Evolutionary conservation across 805 yeast species (phyloP).

Genomic region (Alloascoidea africana): DNA sequence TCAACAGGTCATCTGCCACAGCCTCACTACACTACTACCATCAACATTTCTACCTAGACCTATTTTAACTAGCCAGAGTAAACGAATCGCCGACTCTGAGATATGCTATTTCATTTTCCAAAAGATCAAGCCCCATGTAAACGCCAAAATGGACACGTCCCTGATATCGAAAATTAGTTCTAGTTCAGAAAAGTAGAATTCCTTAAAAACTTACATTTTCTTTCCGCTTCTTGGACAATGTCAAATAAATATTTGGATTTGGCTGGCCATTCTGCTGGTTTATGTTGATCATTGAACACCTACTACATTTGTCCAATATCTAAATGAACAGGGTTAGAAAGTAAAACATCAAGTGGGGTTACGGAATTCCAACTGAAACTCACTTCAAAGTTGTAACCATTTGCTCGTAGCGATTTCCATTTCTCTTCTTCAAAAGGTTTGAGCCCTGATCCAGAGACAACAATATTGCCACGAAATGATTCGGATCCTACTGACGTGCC

Average conservation of each 20-base stretch:
- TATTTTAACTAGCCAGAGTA: too few relatives aligned
- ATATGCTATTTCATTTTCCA: background rate
- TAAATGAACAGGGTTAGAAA: conserved; percentile 3
- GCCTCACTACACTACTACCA: too few relatives aligned
- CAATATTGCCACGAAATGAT: conserved; percentile 24
- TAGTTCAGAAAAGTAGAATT: background rate
- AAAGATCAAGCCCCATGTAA: background rate
- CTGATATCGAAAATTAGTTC: background rate
- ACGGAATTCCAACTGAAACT: too few relatives aligned
- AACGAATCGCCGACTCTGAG: background rate
- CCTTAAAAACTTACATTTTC: conserved; percentile 19
- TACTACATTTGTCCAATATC: conserved; percentile 19
- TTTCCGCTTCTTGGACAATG: conserved; percentile 19
- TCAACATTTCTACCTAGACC: too few relatives aligned
- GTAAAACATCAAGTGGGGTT: too few relatives aligned
- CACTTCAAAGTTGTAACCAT: conserved; percentile 5
- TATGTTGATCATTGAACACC: conserved; percentile 31
- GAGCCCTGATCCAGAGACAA: conserved; percentile 13
- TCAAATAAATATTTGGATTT: conserved; percentile 19
- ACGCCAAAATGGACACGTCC: background rate
- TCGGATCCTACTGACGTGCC: conserved; percentile 5
- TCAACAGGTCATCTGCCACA: too few relatives aligned
- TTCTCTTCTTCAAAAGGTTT: conserved; percentile 23
- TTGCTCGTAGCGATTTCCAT: conserved; percentile 16
- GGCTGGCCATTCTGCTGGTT: conserved; percentile 20